Conservation (phyloP, 305 asterid species). For the Lippia alba region DNA sequence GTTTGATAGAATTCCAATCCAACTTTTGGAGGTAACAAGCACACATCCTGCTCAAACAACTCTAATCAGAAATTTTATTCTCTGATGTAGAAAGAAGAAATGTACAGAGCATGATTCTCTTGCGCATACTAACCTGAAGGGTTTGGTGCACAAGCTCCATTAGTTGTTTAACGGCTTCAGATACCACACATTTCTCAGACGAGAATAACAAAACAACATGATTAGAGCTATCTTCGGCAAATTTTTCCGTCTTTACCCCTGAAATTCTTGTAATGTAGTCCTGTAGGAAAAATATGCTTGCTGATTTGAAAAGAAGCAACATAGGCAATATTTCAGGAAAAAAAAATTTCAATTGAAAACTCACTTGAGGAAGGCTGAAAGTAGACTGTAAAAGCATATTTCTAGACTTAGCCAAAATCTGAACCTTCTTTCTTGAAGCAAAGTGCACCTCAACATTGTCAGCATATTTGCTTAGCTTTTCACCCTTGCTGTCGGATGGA, state of each 20-base stretch:
- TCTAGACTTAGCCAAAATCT: slow-evolving; percentile 89
- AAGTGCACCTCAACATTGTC: slow-evolving; percentile 95
- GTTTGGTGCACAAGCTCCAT: slow-evolving; percentile 91
- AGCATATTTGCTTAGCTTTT: slow-evolving; percentile 76
- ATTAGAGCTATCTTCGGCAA: slow-evolving; percentile 48
- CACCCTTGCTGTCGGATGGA: slow-evolving; percentile 68
- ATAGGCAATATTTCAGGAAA: neutral
- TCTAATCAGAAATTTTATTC: slow-evolving; percentile 34
- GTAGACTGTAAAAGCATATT: slow-evolving; percentile 68
- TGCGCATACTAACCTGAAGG: slow-evolving; percentile 64
- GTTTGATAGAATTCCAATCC: slow-evolving; percentile 84
- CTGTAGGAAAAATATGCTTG: slow-evolving; percentile 40
- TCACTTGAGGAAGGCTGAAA: slow-evolving; percentile 81
- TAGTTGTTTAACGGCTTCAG: slow-evolving; percentile 72
- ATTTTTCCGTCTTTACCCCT: slow-evolving; percentile 44
- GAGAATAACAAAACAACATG: slow-evolving; percentile 70
- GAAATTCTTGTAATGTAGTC: slow-evolving; percentile 43
- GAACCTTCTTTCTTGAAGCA: slow-evolving; percentile 84
- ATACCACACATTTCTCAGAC: slow-evolving; percentile 79
- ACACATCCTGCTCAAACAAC: slow-evolving; percentile 71
- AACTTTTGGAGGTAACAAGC: slow-evolving; percentile 83
- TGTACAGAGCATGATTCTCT: neutral
- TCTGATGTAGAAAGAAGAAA: slow-evolving; percentile 8
- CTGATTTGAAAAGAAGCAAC: slow-evolving; percentile 15
- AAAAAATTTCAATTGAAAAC: slow-evolving; percentile 37